Conservation (phyloP, 805 yeast genomes). For the Saturnispora zaruensis region DNA sequence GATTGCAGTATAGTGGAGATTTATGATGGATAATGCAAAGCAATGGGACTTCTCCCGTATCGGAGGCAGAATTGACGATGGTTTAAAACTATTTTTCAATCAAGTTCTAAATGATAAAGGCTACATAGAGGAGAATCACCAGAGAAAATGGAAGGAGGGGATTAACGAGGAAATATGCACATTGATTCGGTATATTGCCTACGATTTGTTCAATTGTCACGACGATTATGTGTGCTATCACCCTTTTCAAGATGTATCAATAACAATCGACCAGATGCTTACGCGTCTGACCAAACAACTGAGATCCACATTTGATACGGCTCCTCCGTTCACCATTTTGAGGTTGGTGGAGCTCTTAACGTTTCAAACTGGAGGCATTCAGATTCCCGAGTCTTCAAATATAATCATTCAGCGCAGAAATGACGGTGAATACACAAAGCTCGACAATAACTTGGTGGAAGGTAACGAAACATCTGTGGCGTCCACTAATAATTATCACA, state of each 20-base stretch:
- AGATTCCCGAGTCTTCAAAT: slow-evolving; percentile 2
- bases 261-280: neutral
- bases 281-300: neutral
- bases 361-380: neutral
- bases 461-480: neutral
- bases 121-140: slow-evolving; percentile 3
- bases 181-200: neutral
- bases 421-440: neutral
- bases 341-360: slow-evolving; percentile 3
- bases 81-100: neutral
- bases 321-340: slow-evolving; percentile 5
- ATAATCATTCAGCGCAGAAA: neutral
- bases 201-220: slow-evolving; percentile 1
- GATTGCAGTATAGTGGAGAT: neutral
- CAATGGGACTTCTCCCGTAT: neutral
- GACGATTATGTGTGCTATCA: neutral
- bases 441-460: neutral
- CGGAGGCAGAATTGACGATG: neutral
- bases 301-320: neutral
- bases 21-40: neutral
- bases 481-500: slow-evolving; percentile 3
- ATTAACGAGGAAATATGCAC: neutral
- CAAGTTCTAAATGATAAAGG: slow-evolving; percentile 4
- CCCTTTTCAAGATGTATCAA: neutral
- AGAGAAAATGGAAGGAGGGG: neutral